Evolutionary conservation across 192 early-diverging fungal species (phyloP), one percentile per base, ranked within the genome.

Genomic region (Irineochytrium annulatum): DNA sequence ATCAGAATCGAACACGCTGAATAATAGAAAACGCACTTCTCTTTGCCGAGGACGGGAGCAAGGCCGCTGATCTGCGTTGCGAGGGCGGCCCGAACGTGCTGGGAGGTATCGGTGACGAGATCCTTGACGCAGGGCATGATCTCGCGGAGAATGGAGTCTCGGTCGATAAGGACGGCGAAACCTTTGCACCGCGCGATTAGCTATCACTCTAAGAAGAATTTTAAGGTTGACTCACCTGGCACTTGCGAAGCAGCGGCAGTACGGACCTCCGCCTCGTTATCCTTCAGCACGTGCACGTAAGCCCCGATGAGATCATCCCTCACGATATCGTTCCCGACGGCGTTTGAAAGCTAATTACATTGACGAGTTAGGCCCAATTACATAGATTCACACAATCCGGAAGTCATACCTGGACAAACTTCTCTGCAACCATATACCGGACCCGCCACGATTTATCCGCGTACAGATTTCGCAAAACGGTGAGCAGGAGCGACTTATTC

Each of bases 381-480:
- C 19, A 46, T 57, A 34, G 34, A 57, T 19, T n/a, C 17, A 57
- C 26, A 27, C 43, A 34, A 34, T 1, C 39, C 30, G 51, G 49
- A 53, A 60, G 24, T 24, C 43, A 27, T 35, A 96, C 88, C 65
- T 89, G 84, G 48, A 95, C 90, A 86, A 93, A 97, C 76, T 97
- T 97, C 62, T 94, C 91, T 1, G 97, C 97, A 77, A 95, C 89
- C 93, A 97, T 98, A 70, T 97, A 99, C 54, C 95, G 77, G 45
- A 99, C 95, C 60, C 97, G 86, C 97, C 97, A 99, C 52, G 91
- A 93, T 70, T 92, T 95, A 73, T 99, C 97, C 26, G 79, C 71
- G 49, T 88, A 89, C 80, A 97, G 77, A 39, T 61, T 69, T 45
- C 87, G 86, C 49, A 99, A 81, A 37, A 81, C 77, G 55, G 79